Evolutionary conservation across 2,329 filamentous ascomycete species (phyloP), one percentile per base, ranked within the genome.

Genomic region (Didymella glomerata): DNA sequence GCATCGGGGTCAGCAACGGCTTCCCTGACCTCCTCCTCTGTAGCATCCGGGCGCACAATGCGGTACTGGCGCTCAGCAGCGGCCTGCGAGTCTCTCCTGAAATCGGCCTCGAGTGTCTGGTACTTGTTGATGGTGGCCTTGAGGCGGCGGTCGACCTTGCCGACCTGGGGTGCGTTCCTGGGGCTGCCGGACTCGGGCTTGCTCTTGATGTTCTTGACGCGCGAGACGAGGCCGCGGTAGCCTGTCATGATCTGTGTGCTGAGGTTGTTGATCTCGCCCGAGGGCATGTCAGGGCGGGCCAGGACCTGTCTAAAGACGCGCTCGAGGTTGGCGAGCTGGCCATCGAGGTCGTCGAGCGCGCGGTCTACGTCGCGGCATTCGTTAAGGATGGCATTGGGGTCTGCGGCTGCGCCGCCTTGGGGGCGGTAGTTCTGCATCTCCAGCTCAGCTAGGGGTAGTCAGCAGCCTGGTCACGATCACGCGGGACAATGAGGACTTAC

Each of bases 51-150:
- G 64, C 88, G 86, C 54, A 95, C 93, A 74, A 98, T 97, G 59
- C 90, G 86, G 79, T 96, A 97, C 76, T 97, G 93, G 54, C 95
- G 87, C 66, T 88, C 90, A 80, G 96, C 91, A 78, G 96, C 92
- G 48, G 92, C 90, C 75, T 91, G 86, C 30, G 92, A 87, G 67
- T 90, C 88, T 78, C 90, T 90, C 74, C 90, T 87, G 84, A 93
- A 97, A 22, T 88, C 85, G 1, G 86, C 86, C 78, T 98, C 93
- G 54, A 92, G 83, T 65, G 87, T 84, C 78, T 95, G 92, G 82
- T 93, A 97, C 62, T 87, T 82, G 68, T 91, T 86, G 76, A 97
- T 94, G 60, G 91, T 91, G 44, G 85, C 82, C 81, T 94, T 93
- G 68, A 97, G 84, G 56, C 89, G 86, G 51, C 90, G 86, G 76